These are phyloP conservation scores for California macrophylla DNA, from an alignment of 441 rosid genomes.

Conservation along the genomic window DNA sequence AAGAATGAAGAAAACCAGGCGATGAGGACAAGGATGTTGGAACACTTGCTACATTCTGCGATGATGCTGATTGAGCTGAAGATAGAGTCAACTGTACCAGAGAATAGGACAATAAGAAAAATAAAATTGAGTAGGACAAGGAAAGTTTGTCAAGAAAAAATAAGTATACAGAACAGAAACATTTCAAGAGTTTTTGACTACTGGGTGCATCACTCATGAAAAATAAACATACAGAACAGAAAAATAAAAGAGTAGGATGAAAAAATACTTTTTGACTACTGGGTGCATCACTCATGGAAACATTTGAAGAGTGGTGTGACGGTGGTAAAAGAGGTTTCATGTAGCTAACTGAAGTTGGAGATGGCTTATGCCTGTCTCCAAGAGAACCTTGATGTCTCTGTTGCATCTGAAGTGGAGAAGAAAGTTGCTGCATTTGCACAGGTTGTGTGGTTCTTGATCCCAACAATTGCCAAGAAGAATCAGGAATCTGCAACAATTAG, in stretches of 20 bases:
- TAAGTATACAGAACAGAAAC: not conserved
- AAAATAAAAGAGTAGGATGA: too few relatives aligned
- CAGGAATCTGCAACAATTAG: conserved; percentile 9
- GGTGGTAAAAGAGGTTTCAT: conserved; percentile 34
- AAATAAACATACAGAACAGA: too few relatives aligned
- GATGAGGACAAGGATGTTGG: conserved; percentile 41
- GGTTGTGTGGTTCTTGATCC: conserved; percentile 33
- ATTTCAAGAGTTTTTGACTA: conserved; percentile 5
- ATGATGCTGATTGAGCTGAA: conserved; percentile 8
- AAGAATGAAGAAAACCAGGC: conserved; percentile 56
- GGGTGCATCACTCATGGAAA: conserved; percentile 7
- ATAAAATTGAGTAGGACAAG: not conserved
- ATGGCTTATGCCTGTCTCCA: conserved; percentile 45
- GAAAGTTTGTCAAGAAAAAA: not conserved
- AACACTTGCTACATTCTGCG: conserved; percentile 36
- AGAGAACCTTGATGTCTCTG: conserved; percentile 41
- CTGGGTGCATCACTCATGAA: conserved; percentile 5
- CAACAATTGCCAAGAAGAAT: conserved; percentile 36
- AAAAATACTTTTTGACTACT: conserved; percentile 4
- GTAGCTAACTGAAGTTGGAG: conserved; percentile 33
- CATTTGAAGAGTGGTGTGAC: conserved; percentile 6
- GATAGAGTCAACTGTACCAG: conserved; percentile 25
- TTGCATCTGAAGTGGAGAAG: conserved; percentile 45
- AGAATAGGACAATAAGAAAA: not conserved
- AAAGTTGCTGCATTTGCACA: conserved; percentile 34